These are phyloP conservation scores for Elaeagnus macrophylla DNA, from an alignment of 306 rosid species.

Conservation along the genomic window DNA sequence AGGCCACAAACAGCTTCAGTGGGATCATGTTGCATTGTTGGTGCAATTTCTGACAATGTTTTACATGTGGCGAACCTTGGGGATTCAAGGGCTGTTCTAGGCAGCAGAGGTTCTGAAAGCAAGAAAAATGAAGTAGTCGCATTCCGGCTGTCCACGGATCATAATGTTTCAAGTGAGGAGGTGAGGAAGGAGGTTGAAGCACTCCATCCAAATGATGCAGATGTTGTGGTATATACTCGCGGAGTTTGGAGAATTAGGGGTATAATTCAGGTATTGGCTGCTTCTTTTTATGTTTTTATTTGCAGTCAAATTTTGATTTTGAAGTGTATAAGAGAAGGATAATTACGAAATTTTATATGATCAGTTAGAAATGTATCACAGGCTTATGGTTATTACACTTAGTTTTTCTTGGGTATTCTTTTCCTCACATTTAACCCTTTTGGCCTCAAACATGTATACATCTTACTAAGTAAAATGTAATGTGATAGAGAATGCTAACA, in stretches of 20 bases:
- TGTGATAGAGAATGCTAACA: background rate
- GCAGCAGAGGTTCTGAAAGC: constrained; percentile 30
- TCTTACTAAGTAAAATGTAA: background rate
- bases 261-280: constrained; percentile 71
- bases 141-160: constrained; percentile 77
- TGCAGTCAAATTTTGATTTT: no score
- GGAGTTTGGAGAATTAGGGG: constrained; percentile 98
- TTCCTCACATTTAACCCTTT: no score
- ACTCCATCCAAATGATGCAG: constrained; percentile 87
- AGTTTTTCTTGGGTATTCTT: no score
- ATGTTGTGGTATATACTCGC: constrained; percentile 56
- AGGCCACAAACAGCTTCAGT: constrained; percentile 80
- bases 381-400: no score
- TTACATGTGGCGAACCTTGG: constrained; percentile 85
- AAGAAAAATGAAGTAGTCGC: constrained; percentile 45
- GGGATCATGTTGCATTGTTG: constrained; percentile 90
- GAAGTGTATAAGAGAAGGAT: no score
- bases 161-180: constrained; percentile 80
- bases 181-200: constrained; percentile 89
- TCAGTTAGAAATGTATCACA: no score
- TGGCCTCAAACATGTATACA: background rate
- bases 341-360: no score
- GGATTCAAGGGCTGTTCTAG: constrained; percentile 91
- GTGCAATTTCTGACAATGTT: constrained; percentile 66
- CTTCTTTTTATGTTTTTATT: no score